Evolutionary conservation across 371 early-diverging fungal species (phyloP).

Genomic region (Syncephalastrum racemosum): DNA sequence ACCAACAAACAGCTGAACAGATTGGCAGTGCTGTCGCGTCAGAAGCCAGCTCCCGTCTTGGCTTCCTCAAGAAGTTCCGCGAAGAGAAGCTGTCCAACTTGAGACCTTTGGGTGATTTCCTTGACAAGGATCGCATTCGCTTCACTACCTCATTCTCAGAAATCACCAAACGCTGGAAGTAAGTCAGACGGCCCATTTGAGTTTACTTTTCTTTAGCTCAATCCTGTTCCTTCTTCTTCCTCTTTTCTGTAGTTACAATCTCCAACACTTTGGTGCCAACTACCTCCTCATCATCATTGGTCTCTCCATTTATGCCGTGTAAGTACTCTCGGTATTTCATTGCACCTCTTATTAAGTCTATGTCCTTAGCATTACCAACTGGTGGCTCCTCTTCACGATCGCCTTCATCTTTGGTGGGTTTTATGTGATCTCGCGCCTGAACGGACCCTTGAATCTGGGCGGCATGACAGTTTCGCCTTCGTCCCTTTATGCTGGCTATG

Average conservation of each 20-base stretch:
- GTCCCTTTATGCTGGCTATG: constrained; percentile 53
- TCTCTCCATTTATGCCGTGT: constrained; percentile 64
- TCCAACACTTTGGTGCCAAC: constrained; percentile 66
- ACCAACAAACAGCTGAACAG: constrained; percentile 18
- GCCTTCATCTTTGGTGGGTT: constrained; percentile 58
- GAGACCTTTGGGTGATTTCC: constrained; percentile 60
- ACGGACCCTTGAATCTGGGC: constrained; percentile 52
- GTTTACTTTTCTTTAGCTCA: not conserved
- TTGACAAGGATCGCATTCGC: constrained; percentile 61
- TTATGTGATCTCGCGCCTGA: constrained; percentile 51
- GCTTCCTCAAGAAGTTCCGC: constrained; percentile 35
- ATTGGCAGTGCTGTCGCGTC: constrained; percentile 30
- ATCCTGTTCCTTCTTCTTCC: not conserved
- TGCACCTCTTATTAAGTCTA: not conserved
- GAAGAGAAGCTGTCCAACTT: constrained; percentile 47
- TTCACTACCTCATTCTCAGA: constrained; percentile 49
- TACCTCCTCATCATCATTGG: constrained; percentile 60
- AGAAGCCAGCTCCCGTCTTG: constrained; percentile 40
- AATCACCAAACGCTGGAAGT: constrained; percentile 55
- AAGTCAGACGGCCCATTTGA: constrained; percentile 13
- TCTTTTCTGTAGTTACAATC: constrained; percentile 53
- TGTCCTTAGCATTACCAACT: constrained; percentile 52
- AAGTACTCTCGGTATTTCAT: constrained; percentile 25
- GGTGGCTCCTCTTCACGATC: constrained; percentile 57
- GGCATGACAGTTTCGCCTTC: constrained; percentile 43